Evolutionary conservation across 345 rosid species (phyloP), one percentile per base, ranked within the genome.

Genomic region (Populus euphratica): DNA sequence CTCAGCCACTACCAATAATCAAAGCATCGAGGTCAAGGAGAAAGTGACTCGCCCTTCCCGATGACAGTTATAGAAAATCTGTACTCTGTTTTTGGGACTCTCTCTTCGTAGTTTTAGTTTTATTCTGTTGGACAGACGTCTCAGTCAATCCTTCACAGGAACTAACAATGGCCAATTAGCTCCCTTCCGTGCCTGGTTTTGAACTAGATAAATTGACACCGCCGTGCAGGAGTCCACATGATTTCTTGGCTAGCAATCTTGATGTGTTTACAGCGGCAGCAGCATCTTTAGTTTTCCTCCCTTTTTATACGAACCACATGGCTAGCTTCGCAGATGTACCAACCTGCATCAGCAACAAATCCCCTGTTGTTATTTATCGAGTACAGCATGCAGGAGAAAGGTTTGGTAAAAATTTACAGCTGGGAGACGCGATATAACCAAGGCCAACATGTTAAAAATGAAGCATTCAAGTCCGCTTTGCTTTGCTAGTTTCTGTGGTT

Each of bases 401-500:
- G 39, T 38, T 38, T 38, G 39, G 39, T 38, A 7, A 38, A 2
- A 38, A 38, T 6, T 38, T 6, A 38, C 39, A 38, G 39, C 39
- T 38, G 8, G 39, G 39, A 38, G 39, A 38, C 39, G 8, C 39
- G 38, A 36, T 36, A 36, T 4, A 5, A 0, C 38, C 6, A 5
- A 36, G 38, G 38, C 38, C 38, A 36, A 27, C 29, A 27, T 27
- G 29, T 27, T 38, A 6, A 6, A 38, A 38, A 1, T 5, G 39
- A 36, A 6, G 39, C 39, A 36, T 36, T 36, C 6, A 33, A 33
- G 35, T 33, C 0, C 4, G 0, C 0, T 33, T 33, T 0, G 35
- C 4, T 4, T 33, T 33, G 0, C 0, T 4, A 4, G 36, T 5
- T 33, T 33, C 4, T 33, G 0, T 33, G 5, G 0, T 33, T 4